Evolutionary conservation across 805 yeast genomes (phyloP), one percentile per base, ranked within the genome.

Genomic region (Candida ponderosae): DNA sequence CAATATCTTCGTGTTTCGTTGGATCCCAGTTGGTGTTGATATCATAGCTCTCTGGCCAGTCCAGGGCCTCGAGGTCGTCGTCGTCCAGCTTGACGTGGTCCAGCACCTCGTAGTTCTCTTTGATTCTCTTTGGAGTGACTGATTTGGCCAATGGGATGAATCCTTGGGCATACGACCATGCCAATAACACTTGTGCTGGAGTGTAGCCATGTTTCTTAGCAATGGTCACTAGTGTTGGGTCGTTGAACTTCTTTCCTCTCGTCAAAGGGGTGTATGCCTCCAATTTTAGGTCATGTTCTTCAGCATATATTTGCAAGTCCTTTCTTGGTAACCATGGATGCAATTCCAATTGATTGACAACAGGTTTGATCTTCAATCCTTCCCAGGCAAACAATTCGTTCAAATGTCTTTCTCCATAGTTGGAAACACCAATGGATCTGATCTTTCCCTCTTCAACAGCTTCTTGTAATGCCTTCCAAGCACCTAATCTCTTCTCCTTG

Each of bases 401-500:
- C n/a, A 83, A 54, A 53, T 78, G 86, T 7, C 57, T 62, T n/a
- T 59, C 53, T 37, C 87, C 87, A 48, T 69, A 84, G 61, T 83
- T 82, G 17, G 93, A 83, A 16, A 85, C 88, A 32, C 94, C 95
- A 40, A 85, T 75, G 16, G 84, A 69, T 49, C 68, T 72, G 39
- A 81, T 76, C 36, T 65, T 57, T 8, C 86, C 81, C 7, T 63
- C 62, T 20, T 68, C 75, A 24, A 76, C 79, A 20, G 76, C 79
- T 48, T 83, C 90, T 56, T 83, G 89, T 69, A 84, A 68, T 1
- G 88, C 89, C 48, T 62, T 66, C 74, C 80, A 83, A 4, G 87
- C 72, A 32, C 71, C 84, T 32, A 79, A 49, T 52, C 93, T 66
- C 49, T 62, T 47, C 32, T 41, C 43, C 23, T 63, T 57, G 11